Conservation (phyloP, 352 stramenopile species). For the Thalassiosira allenii region DNA sequence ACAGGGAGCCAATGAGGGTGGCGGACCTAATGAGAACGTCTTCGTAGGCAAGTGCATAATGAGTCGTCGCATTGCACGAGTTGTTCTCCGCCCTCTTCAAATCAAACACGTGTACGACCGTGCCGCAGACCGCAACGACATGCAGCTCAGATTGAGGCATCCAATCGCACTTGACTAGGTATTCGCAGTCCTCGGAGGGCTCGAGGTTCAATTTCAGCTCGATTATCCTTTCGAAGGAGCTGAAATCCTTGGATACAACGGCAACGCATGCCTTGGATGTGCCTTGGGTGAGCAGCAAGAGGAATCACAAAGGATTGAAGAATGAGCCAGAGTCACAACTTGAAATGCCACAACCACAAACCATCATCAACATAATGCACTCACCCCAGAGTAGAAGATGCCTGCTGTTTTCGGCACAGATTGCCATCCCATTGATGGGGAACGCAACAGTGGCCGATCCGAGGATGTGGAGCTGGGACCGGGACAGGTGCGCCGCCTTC, state of each 20-base stretch:
- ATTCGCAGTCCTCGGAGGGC: slow-evolving; percentile 71
- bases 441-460: slow-evolving; percentile 70
- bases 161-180: slow-evolving; percentile 80
- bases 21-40: slow-evolving; percentile 66
- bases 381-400: slow-evolving; percentile 83
- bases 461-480: slow-evolving; percentile 72
- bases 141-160: slow-evolving; percentile 74
- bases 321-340: too few relatives aligned
- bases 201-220: slow-evolving; percentile 73
- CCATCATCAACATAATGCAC: too few relatives aligned
- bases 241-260: slow-evolving; percentile 67
- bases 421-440: slow-evolving; percentile 68
- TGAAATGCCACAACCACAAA: too few relatives aligned
- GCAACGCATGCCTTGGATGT: slow-evolving; percentile 67
- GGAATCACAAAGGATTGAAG: too few relatives aligned
- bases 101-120: slow-evolving; percentile 80
- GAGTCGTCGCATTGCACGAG: slow-evolving; percentile 55
- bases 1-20: slow-evolving; percentile 44
- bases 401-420: slow-evolving; percentile 72
- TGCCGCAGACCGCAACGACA: slow-evolving; percentile 73
- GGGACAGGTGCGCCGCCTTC: slow-evolving; percentile 42
- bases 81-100: slow-evolving; percentile 66
- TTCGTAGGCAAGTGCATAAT: slow-evolving; percentile 66
- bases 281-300: too few relatives aligned
- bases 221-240: slow-evolving; percentile 71